phyloP scores from a whole-genome alignment of 768 basidiomycete genomes.

The Suillus decipiens region DNA sequence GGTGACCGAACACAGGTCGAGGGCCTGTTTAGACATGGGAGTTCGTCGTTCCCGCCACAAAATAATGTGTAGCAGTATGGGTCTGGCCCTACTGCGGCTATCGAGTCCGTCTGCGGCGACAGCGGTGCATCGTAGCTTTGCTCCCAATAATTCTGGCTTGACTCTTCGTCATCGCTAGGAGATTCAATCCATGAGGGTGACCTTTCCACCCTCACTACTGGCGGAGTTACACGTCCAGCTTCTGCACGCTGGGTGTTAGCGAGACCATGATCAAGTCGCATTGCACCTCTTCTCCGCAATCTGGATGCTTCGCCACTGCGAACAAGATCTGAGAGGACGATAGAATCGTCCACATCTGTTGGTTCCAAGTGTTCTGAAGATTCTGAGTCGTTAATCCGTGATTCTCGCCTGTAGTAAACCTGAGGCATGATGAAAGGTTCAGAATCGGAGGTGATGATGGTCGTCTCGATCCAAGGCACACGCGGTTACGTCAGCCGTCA shows the following conservation, averaged over 20 bases:
- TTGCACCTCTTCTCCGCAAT: slow-evolving; percentile 70
- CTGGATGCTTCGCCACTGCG: slow-evolving; percentile 76
- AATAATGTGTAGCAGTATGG: slow-evolving; percentile 39
- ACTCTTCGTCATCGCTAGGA: slow-evolving; percentile 32
- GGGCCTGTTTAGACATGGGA: slow-evolving; percentile 10
- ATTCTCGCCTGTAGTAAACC: slow-evolving; percentile 30
- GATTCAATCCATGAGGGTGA: slow-evolving; percentile 38
- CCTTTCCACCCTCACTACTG: slow-evolving; percentile 29
- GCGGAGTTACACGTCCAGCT: slow-evolving; percentile 24
- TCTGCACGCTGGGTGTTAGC: slow-evolving; percentile 31
- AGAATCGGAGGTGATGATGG: slow-evolving; percentile 23
- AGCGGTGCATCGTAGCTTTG: slow-evolving; percentile 33
- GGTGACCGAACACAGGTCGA: slow-evolving; percentile 36
- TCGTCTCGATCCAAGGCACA: slow-evolving; percentile 17
- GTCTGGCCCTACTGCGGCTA: slow-evolving; percentile 22
- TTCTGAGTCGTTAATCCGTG: slow-evolving; percentile 13
- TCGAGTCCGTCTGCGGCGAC: slow-evolving; percentile 24
- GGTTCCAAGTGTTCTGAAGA: slow-evolving; percentile 27
- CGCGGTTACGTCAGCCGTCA: slow-evolving; percentile 9
- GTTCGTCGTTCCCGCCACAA: slow-evolving; percentile 39
- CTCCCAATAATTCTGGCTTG: slow-evolving; percentile 34
- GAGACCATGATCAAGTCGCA: slow-evolving; percentile 55
- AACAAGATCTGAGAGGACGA: slow-evolving; percentile 72
- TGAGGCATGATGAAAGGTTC: slow-evolving; percentile 29
- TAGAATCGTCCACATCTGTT: slow-evolving; percentile 63